Conservation (phyloP, 768 basidiomycete genomes). For the Russula sp. region DNA sequence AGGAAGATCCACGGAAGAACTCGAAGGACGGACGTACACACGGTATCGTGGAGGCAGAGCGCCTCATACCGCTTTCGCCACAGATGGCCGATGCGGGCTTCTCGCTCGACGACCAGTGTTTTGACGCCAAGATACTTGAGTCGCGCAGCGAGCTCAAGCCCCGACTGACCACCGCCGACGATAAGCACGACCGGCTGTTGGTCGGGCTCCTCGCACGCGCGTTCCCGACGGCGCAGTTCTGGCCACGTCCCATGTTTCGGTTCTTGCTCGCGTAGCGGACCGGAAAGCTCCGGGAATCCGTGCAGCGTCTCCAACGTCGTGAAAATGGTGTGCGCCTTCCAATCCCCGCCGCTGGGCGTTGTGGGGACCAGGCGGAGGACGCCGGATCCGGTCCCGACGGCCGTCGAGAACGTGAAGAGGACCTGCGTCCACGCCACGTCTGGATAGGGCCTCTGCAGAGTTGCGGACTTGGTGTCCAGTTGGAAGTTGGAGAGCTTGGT, state of each 20-base stretch:
- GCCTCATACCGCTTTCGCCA: constrained; percentile 64
- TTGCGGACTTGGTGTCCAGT: constrained; percentile 22
- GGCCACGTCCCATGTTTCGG: constrained; percentile 39
- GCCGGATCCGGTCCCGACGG: constrained; percentile 34
- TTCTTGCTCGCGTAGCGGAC: constrained; percentile 28
- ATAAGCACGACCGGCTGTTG: constrained; percentile 46
- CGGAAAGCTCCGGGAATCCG: constrained; percentile 37
- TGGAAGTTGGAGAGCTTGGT: constrained; percentile 23
- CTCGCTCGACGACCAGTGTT: constrained; percentile 55
- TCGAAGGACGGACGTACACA: constrained; percentile 40
- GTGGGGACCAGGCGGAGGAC: constrained; percentile 44
- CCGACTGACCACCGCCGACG: constrained; percentile 46
- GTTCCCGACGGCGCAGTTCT: constrained; percentile 31
- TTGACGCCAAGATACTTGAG: constrained; percentile 45
- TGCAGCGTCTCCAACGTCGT: constrained; percentile 47
- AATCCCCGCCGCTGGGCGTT: constrained; percentile 32
- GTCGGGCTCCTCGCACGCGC: constrained; percentile 32
- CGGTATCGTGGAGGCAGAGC: constrained; percentile 58
- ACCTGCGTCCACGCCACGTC: constrained; percentile 40
- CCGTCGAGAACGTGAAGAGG: constrained; percentile 38
- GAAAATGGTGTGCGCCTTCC: constrained; percentile 43
- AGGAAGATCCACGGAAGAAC: constrained; percentile 11
- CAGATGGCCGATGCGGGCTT: constrained; percentile 50
- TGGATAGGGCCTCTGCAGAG: constrained; percentile 27
- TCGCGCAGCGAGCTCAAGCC: constrained; percentile 50